Conservation (phyloP, 78 protist species). For the Fonticula alba region DNA sequence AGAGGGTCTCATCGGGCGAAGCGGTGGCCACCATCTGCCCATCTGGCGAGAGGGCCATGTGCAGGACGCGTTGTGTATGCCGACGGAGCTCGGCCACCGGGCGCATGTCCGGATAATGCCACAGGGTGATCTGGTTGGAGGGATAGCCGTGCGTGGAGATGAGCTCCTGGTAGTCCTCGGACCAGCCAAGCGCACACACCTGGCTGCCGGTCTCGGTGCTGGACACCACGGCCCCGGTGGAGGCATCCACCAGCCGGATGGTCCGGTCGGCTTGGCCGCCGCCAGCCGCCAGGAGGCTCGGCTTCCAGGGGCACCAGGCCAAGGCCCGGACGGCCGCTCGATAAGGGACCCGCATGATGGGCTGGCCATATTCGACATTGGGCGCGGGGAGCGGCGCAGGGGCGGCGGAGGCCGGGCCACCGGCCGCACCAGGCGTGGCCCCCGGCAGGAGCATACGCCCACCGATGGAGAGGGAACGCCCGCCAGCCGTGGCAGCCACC, state of each 20-base stretch:
- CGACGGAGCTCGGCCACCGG: conserved; percentile 83
- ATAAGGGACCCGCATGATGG: conserved; percentile 18
- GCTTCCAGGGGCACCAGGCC: conserved; percentile 96
- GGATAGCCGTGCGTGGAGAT: conserved; percentile 93
- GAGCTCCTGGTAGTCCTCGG: conserved; percentile 64
- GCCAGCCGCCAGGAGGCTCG: conserved; percentile 88
- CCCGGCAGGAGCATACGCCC: too few relatives aligned
- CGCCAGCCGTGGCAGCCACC: too few relatives aligned
- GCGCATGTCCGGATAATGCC: conserved; percentile 94
- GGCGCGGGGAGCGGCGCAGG: too few relatives aligned
- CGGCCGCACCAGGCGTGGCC: too few relatives aligned
- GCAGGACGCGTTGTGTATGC: conserved; percentile 89
- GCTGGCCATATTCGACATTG: too few relatives aligned
- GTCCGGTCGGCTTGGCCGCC: conserved; percentile 97
- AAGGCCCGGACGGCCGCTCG: conserved; percentile 79
- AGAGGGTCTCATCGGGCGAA: conserved; percentile 95
- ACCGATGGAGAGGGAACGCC: too few relatives aligned
- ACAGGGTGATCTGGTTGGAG: conserved; percentile 86
- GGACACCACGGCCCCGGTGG: conserved; percentile 59
- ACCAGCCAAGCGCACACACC: conserved; percentile 90
- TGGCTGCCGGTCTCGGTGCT: conserved; percentile 78
- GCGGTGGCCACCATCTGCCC: conserved; percentile 81
- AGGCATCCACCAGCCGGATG: conserved; percentile 93
- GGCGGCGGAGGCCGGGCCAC: too few relatives aligned
- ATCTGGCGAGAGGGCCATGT: conserved; percentile 92